A percentile compares a stretch with the other conserved stretches of the same genome.
Evolutionary conservation across 2,329 filamentous ascomycete species (phyloP).

Genomic region (Truncatella angustata): DNA sequence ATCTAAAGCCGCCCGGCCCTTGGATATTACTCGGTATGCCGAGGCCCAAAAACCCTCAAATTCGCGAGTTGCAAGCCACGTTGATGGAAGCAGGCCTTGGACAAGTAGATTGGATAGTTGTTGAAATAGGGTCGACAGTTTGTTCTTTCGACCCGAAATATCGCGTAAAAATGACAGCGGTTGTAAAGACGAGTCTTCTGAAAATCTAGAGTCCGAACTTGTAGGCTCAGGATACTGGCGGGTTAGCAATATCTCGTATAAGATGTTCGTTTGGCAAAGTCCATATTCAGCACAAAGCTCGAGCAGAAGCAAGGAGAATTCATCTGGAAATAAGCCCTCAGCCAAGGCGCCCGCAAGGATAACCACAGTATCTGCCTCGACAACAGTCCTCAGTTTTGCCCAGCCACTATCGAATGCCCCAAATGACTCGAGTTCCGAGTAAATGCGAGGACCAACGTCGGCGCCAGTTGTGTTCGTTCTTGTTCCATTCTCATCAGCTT

Average conservation of each 20-base stretch:
- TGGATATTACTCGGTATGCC: conserved; percentile 34
- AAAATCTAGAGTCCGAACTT: conserved; percentile 28
- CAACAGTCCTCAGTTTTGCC: conserved; percentile 42
- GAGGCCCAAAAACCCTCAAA: conserved; percentile 41
- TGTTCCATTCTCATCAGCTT: conserved; percentile 36
- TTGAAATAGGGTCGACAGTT: conserved; percentile 33
- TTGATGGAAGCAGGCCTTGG: conserved; percentile 31
- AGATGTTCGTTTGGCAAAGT: conserved; percentile 39
- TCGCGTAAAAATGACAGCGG: conserved; percentile 33
- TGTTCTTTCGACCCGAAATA: conserved; percentile 30
- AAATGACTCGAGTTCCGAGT: conserved; percentile 46
- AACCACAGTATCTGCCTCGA: conserved; percentile 45
- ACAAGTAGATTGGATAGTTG: conserved; percentile 35
- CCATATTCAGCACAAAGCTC: conserved; percentile 37
- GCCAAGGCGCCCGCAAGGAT: conserved; percentile 40
- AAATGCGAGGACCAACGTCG: conserved; percentile 42
- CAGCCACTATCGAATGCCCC: conserved; percentile 40
- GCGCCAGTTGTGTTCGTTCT: conserved; percentile 32
- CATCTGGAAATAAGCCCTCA: conserved; percentile 39
- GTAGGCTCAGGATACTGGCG: conserved; percentile 34
- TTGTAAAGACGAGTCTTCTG: conserved; percentile 22
- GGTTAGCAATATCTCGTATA: conserved; percentile 35
- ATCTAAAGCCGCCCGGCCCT: conserved; percentile 28
- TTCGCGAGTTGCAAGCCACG: conserved; percentile 43
- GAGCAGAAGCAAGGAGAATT: conserved; percentile 39